These are phyloP conservation scores for Tylopilus sp. DNA, from an alignment of 1,284 basidiomycete genomes.

Conservation along the genomic window DNA sequence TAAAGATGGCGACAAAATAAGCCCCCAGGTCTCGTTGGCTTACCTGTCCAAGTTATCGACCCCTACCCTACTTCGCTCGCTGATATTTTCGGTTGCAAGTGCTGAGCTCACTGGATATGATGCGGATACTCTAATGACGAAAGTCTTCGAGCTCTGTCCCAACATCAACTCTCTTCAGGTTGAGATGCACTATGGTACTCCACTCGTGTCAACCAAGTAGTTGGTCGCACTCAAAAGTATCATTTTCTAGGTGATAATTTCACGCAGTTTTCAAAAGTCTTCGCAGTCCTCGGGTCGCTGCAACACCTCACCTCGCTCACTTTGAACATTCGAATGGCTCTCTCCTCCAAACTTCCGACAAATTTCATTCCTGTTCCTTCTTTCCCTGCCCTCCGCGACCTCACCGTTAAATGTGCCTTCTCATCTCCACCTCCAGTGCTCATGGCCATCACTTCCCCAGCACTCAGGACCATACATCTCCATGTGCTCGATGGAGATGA, in stretches of 20 bases:
- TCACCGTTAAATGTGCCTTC: not conserved
- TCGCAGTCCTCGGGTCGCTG: not conserved
- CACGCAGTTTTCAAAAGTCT: not conserved
- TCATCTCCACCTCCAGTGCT: not conserved
- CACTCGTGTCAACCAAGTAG: not conserved
- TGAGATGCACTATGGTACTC: not conserved
- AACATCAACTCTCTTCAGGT: not conserved
- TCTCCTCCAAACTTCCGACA: too few relatives aligned
- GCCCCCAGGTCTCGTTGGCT: too few relatives aligned
- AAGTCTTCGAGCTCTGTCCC: not conserved
- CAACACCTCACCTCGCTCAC: not conserved
- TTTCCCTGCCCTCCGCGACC: not conserved
- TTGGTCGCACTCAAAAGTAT: not conserved
- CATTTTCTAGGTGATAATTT: too few relatives aligned
- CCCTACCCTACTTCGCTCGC: too few relatives aligned
- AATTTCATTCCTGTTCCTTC: not conserved
- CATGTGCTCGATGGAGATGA: too few relatives aligned
- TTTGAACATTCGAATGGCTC: not conserved
- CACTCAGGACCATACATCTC: not conserved
- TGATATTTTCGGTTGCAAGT: too few relatives aligned
- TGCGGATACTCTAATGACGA: not conserved
- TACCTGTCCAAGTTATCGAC: not conserved
- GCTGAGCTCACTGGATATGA: not conserved
- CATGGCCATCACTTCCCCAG: not conserved
- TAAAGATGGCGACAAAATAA: too few relatives aligned